A percentile compares a stretch with the other conserved stretches of the same genome.
Conservation (phyloP, 495 filamentous ascomycete genomes). For the Sabuloglossum arenarium region DNA sequence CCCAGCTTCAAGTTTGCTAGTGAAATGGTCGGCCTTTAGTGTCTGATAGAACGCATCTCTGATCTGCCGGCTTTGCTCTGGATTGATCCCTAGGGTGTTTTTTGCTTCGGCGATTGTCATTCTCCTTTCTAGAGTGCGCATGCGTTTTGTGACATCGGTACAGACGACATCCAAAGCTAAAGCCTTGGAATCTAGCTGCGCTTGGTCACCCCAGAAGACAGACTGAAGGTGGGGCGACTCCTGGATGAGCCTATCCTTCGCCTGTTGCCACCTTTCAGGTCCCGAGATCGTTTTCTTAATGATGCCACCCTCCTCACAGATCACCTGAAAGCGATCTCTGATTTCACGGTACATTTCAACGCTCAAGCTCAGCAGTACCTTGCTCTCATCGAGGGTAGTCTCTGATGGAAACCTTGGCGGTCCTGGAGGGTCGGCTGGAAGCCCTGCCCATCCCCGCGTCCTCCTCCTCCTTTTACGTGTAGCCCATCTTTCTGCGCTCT, state of each 20-base stretch:
- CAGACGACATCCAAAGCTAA: conserved; percentile 60
- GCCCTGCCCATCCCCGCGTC: conserved; percentile 45
- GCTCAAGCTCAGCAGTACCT: conserved; percentile 44
- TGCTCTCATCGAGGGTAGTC: conserved; percentile 62
- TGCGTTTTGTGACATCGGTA: conserved; percentile 62
- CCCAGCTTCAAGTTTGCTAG: conserved; percentile 50
- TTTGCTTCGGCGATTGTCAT: conserved; percentile 59
- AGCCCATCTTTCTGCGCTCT: conserved; percentile 42
- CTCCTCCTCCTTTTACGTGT: conserved; percentile 50
- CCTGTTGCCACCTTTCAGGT: conserved; percentile 48
- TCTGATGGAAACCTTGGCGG: conserved; percentile 66
- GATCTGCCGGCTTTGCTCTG: conserved; percentile 43
- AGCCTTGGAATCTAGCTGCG: conserved; percentile 28
- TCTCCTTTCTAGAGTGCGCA: conserved; percentile 37
- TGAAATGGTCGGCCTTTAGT: conserved; percentile 46
- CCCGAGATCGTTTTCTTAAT: conserved; percentile 56
- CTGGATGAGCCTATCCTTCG: conserved; percentile 46
- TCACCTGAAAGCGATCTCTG: conserved; percentile 42
- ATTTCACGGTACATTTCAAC: conserved; percentile 37
- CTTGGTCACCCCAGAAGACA: conserved; percentile 34
- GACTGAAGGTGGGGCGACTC: conserved; percentile 42
- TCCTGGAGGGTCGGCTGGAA: conserved; percentile 52
- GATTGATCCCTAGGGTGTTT: conserved; percentile 49
- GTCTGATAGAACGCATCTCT: conserved; percentile 45
- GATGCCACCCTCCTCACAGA: conserved; percentile 43